phyloP scores from a whole-genome alignment of 495 filamentous ascomycete species.

The Penicillium nucicola region DNA sequence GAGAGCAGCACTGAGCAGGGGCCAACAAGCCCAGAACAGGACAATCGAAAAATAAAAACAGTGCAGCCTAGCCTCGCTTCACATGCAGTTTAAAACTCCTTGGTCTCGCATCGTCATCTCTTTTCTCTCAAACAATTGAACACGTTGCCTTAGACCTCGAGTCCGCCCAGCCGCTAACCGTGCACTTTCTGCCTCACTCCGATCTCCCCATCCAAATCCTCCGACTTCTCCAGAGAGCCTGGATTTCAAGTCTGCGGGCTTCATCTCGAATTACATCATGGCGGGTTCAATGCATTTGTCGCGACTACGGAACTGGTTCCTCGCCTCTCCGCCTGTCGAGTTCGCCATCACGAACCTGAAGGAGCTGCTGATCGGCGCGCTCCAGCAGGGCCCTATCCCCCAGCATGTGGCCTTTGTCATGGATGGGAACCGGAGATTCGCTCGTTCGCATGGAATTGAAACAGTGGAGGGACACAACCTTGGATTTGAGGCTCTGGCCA shows the following conservation, averaged over 20 bases:
- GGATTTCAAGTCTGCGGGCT: neutral
- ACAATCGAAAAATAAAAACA: constrained; percentile 7
- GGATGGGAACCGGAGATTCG: constrained; percentile 95
- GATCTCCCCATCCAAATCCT: neutral
- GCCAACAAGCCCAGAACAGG: neutral
- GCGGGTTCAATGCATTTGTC: constrained; percentile 64
- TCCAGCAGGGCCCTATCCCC: constrained; percentile 87
- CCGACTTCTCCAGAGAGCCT: neutral
- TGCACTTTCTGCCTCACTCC: constrained; percentile 4
- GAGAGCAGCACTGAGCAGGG: neutral
- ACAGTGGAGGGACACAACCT: constrained; percentile 96
- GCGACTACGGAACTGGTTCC: constrained; percentile 78
- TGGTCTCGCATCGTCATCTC: neutral
- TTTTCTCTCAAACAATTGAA: constrained; percentile 6
- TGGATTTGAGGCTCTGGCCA: constrained; percentile 91
- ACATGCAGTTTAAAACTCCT: constrained; percentile 1
- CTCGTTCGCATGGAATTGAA: constrained; percentile 85
- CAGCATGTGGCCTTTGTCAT: constrained; percentile 97
- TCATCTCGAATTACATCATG: constrained; percentile 22
- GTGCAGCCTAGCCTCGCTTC: constrained; percentile 20
- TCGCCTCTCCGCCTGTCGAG: constrained; percentile 85
- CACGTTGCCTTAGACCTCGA: constrained; percentile 17
- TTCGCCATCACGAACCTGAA: constrained; percentile 70
- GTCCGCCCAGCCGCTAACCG: constrained; percentile 9
- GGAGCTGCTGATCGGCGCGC: constrained; percentile 78